phyloP scores from a whole-genome alignment of 257 asterid genomes.

The Nemophila menziesii region DNA sequence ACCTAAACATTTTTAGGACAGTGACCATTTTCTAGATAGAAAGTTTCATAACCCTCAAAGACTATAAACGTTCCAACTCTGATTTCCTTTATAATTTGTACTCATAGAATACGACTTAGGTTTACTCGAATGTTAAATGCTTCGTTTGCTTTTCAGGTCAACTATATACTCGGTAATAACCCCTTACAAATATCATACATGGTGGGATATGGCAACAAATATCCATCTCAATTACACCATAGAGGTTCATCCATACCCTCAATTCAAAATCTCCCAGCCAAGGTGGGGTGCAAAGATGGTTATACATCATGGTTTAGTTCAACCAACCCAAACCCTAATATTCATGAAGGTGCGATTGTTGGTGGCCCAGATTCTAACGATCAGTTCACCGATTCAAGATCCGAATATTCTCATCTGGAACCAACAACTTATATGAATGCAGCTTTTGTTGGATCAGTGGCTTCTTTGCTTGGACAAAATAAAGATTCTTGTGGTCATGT shows the following conservation, averaged over 20 bases:
- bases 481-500: neutral
- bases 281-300: conserved; percentile 39
- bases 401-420: conserved; percentile 47
- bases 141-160: conserved; percentile 22
- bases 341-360: conserved; percentile 55
- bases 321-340: conserved; percentile 45
- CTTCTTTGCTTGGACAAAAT: conserved; percentile 16
- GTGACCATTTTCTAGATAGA: too few species aligned
- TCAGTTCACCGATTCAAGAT: conserved; percentile 40
- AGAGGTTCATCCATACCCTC: conserved; percentile 63
- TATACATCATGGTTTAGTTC: conserved; percentile 27
- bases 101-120: too few species aligned
- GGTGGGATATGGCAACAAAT: conserved; percentile 56
- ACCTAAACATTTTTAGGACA: too few species aligned
- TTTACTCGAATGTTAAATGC: neutral
- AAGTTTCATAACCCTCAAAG: too few species aligned
- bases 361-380: conserved; percentile 65
- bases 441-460: conserved; percentile 50
- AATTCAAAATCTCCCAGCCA: conserved; percentile 12
- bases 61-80: too few species aligned
- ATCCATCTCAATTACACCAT: conserved; percentile 40
- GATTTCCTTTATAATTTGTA: too few species aligned
- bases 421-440: conserved; percentile 71
- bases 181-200: conserved; percentile 42
- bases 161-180: conserved; percentile 48